These are phyloP conservation scores for Botryotinia convoluta DNA, from an alignment of 2,329 filamentous ascomycete species.

Conservation along the genomic window DNA sequence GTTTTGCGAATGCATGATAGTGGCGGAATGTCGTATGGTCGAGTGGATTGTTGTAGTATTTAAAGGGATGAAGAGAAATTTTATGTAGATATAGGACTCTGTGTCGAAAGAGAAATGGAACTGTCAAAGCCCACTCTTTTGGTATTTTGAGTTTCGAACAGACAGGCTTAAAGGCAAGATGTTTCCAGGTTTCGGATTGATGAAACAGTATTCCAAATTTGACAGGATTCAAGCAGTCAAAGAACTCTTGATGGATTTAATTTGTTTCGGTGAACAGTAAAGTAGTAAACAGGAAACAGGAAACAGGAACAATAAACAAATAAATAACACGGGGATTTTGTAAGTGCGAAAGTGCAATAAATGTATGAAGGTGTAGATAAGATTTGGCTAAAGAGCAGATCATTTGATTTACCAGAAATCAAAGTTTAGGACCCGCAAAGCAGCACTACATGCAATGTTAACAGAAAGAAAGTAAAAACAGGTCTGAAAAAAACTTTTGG, in stretches of 20 bases:
- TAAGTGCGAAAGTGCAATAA: neutral
- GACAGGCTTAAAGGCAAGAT: neutral
- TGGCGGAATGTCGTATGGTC: neutral
- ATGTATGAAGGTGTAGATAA: neutral
- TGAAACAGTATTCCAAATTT: neutral
- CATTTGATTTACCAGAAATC: constrained; percentile 12
- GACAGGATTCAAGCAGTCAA: neutral
- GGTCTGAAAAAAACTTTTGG: neutral
- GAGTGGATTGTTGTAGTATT: neutral
- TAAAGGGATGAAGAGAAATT: neutral
- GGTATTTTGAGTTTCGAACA: constrained; percentile 1
- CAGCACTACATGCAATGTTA: neutral
- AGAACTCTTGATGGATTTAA: neutral
- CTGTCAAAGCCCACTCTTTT: constrained; percentile 2
- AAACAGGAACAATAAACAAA: neutral
- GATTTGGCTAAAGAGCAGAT: neutral
- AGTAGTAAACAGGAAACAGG: neutral
- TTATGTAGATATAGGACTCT: neutral
- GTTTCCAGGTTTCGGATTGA: neutral
- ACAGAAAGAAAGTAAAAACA: neutral
- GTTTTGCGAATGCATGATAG: neutral
- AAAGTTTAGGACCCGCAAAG: neutral
- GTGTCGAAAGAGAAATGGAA: neutral
- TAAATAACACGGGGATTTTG: neutral
- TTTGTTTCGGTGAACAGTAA: neutral